Evolutionary conservation across 1,139 yeast species (phyloP).

Genomic region (Spathaspora sp.): DNA sequence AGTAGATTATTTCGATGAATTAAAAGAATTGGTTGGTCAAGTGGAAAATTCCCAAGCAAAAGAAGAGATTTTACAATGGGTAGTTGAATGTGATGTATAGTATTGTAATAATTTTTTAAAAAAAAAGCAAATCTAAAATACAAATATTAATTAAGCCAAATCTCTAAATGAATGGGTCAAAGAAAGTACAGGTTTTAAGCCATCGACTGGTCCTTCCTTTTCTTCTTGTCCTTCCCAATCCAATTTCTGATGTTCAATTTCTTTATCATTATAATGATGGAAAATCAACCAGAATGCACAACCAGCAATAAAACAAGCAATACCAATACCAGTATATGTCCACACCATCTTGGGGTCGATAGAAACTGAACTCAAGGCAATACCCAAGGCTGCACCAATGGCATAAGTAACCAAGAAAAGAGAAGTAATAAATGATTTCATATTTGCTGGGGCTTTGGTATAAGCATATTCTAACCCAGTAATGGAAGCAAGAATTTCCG

Average conservation of each 20-base stretch:
- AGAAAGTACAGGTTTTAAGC: neutral
- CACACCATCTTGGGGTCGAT: slow-evolving; percentile 66
- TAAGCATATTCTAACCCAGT: slow-evolving; percentile 71
- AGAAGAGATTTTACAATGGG: slow-evolving; percentile 32
- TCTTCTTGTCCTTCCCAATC: slow-evolving; percentile 31
- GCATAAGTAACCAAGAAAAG: slow-evolving; percentile 61
- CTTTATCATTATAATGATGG: slow-evolving; percentile 53
- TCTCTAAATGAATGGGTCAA: neutral
- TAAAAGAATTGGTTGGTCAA: slow-evolving; percentile 19
- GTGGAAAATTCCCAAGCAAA: slow-evolving; percentile 28
- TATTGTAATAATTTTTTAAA: neutral
- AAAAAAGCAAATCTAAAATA: neutral
- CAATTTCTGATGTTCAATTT: slow-evolving; percentile 58
- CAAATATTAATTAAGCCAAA: neutral
- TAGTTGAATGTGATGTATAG: slow-evolving; percentile 11
- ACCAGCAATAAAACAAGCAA: slow-evolving; percentile 59
- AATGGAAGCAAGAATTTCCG: slow-evolving; percentile 64
- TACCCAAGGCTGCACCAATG: slow-evolving; percentile 70
- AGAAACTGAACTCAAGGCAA: slow-evolving; percentile 64
- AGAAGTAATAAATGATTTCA: slow-evolving; percentile 67
- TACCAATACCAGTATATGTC: slow-evolving; percentile 65
- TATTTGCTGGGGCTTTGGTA: slow-evolving; percentile 62
- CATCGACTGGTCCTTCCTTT: slow-evolving; percentile 11
- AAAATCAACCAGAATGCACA: slow-evolving; percentile 58
- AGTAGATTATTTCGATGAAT: slow-evolving; percentile 22